Conservation (phyloP, 2,329 filamentous ascomycete genomes). For the Seiridium cupressi region DNA sequence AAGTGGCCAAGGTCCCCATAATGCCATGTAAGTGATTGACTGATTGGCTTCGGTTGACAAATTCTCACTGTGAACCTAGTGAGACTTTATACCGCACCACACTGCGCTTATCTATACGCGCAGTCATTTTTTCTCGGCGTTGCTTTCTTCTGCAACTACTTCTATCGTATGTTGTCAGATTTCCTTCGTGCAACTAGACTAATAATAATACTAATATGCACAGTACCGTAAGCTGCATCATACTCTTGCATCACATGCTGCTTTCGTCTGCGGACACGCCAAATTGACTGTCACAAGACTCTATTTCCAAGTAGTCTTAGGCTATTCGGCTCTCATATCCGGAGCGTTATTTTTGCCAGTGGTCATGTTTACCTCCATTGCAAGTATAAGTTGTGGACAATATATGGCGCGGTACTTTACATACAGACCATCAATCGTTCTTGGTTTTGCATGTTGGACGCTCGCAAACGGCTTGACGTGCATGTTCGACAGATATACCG, state of each 20-base stretch:
- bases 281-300: background rate
- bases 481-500: background rate
- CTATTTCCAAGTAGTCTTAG: background rate
- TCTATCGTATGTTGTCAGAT: background rate
- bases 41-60: no score
- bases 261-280: no score
- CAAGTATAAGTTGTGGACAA: background rate
- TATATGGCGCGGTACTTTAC: background rate
- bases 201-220: background rate
- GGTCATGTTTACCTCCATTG: background rate
- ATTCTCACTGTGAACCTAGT: no score
- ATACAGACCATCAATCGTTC: background rate
- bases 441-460: background rate
- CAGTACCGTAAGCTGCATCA: background rate
- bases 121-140: background rate
- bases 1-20: slow-evolving; percentile 16
- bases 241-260: no score
- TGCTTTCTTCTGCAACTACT: background rate
- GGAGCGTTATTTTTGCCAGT: background rate
- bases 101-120: background rate
- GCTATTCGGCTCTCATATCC: background rate
- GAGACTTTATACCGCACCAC: background rate
- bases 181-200: background rate
- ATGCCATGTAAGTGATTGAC: slow-evolving; percentile 8
- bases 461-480: background rate